Percentiles rank a stretch among this genome's conserved stretches.
Evolutionary conservation across 805 yeast species (phyloP).

Genomic region (Starmerella etchellsii): DNA sequence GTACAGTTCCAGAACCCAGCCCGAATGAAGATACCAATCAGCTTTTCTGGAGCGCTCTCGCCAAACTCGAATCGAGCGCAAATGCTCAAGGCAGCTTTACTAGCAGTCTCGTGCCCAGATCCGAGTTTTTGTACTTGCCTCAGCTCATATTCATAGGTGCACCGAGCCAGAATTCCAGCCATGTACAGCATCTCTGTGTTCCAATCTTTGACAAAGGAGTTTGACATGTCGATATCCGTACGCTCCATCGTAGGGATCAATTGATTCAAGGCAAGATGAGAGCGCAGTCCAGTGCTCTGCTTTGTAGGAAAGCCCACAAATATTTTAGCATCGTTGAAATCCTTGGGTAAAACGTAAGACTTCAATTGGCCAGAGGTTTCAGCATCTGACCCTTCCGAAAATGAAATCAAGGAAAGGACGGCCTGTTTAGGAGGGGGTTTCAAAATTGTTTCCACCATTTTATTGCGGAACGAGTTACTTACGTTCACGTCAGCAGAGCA

Average conservation of each 20-base stretch:
- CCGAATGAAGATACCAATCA: conserved; percentile 26
- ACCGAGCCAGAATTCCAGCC: conserved; percentile 29
- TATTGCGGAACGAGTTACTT: conserved; percentile 23
- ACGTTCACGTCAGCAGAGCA: conserved; percentile 25
- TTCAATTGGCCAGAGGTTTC: background rate
- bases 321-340: conserved; percentile 28
- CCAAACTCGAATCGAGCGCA: conserved; percentile 26
- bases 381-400: background rate
- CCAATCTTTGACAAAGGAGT: conserved; percentile 31
- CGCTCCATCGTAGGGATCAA: conserved; percentile 35
- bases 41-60: conserved; percentile 28
- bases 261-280: conserved; percentile 30
- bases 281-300: conserved; percentile 29
- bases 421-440: conserved; percentile 32
- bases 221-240: conserved; percentile 32
- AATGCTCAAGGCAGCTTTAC: conserved; percentile 20
- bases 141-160: conserved; percentile 29
- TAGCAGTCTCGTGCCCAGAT: background rate
- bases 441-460: conserved; percentile 29
- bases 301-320: conserved; percentile 34
- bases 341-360: conserved; percentile 28
- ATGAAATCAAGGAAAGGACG: conserved; percentile 24
- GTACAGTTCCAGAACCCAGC: conserved; percentile 30
- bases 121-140: background rate
- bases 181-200: conserved; percentile 29